A percentile compares a stretch with the other conserved stretches of the same genome.
phyloP scores from a whole-genome alignment of 139 green algal species.

The Tetraselmis chui region DNA sequence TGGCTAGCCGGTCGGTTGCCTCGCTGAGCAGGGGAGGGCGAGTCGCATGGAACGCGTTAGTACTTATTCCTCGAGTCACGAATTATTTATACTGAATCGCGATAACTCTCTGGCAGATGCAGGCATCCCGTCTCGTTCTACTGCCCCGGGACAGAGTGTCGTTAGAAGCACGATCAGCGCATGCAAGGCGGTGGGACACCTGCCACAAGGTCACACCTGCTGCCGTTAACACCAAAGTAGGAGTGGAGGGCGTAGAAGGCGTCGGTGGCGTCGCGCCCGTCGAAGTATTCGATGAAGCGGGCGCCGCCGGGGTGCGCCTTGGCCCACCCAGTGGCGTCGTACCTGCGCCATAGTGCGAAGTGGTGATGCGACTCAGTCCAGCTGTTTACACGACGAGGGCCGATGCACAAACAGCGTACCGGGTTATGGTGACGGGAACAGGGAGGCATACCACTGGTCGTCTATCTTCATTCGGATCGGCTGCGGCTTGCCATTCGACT shows the following conservation, averaged over 20 bases:
- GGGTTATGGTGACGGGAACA: too few relatives aligned
- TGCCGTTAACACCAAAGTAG: constrained; percentile 15
- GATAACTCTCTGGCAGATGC: too few relatives aligned
- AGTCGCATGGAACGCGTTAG: neutral
- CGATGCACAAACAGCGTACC: too few relatives aligned
- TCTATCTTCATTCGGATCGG: constrained; percentile 24
- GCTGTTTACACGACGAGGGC: too few relatives aligned
- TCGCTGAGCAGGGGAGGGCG: neutral
- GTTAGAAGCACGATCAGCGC: neutral
- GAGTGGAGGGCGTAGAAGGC: constrained; percentile 28
- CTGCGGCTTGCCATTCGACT: neutral
- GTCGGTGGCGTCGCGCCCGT: constrained; percentile 26
- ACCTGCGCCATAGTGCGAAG: constrained; percentile 6
- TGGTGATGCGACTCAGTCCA: too few relatives aligned
- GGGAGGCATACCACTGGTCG: constrained; percentile 25
- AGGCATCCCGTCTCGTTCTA: too few relatives aligned
- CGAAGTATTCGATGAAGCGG: constrained; percentile 19
- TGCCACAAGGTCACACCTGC: neutral
- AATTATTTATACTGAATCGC: too few relatives aligned
- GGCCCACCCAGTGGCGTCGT: constrained; percentile 25
- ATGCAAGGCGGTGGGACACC: neutral
- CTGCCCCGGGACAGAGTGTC: too few relatives aligned
- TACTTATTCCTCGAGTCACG: too few relatives aligned
- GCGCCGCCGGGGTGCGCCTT: constrained; percentile 26
- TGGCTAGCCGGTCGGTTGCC: constrained; percentile 8